phyloP scores from a whole-genome alignment of 371 early-diverging fungal genomes.

The Dichotomocladium elegans region DNA sequence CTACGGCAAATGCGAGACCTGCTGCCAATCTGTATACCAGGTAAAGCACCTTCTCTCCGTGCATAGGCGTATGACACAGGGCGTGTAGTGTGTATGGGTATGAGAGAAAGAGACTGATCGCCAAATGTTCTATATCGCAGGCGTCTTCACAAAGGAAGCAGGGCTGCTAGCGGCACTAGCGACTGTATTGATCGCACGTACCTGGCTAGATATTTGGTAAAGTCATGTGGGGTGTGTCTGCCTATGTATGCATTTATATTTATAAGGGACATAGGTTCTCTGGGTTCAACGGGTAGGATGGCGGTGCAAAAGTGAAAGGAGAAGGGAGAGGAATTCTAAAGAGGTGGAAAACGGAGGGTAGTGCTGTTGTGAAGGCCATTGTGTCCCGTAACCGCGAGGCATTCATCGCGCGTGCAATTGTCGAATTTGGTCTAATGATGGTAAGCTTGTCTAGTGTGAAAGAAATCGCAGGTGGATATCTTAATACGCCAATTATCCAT shows the following conservation, averaged over 20 bases:
- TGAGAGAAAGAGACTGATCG: no score
- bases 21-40: conserved; percentile 69
- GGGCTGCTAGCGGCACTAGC: conserved; percentile 62
- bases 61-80: neutral
- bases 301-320: neutral
- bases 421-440: conserved; percentile 77
- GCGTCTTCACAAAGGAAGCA: conserved; percentile 61
- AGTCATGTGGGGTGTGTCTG: no score
- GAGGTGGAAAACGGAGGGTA: neutral
- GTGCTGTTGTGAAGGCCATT: conserved; percentile 67
- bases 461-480: neutral
- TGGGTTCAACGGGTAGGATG: conserved; percentile 60
- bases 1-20: conserved; percentile 78
- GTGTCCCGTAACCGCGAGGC: conserved; percentile 63
- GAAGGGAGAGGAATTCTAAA: neutral
- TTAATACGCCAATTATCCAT: conserved; percentile 2
- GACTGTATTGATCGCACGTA: conserved; percentile 63
- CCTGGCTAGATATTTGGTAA: conserved; percentile 71
- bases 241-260: no score
- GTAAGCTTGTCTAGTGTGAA: conserved; percentile 19
- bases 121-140: conserved; percentile 17
- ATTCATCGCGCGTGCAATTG: conserved; percentile 61
- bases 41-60: neutral
- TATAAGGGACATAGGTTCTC: no score
- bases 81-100: no score